A percentile compares a stretch with the other conserved stretches of the same genome.
These are phyloP conservation scores for Fusarium graminum DNA, from an alignment of 2,329 filamentous ascomycete genomes.

Conservation along the genomic window DNA sequence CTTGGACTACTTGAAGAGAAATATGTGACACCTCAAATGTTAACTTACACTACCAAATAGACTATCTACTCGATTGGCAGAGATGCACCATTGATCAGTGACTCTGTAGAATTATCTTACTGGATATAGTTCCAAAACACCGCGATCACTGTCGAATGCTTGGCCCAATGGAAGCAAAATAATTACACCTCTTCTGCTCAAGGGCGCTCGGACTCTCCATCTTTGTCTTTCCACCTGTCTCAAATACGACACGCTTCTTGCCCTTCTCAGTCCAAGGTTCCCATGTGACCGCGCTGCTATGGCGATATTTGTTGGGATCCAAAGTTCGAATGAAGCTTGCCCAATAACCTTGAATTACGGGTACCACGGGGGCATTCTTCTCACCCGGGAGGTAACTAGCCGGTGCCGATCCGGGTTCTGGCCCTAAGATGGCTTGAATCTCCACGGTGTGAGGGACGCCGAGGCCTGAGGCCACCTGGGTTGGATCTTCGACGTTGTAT, in stretches of 20 bases:
- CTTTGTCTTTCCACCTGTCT: constrained; percentile 54
- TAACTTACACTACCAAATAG: too few species aligned
- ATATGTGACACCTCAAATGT: too few species aligned
- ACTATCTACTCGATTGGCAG: too few species aligned
- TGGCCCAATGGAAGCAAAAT: constrained; percentile 35
- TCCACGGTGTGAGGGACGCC: constrained; percentile 79
- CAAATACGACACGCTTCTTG: constrained; percentile 56
- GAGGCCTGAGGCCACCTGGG: constrained; percentile 63
- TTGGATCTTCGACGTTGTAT: constrained; percentile 74
- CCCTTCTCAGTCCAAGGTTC: constrained; percentile 52
- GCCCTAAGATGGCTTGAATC: constrained; percentile 75
- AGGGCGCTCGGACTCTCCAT: constrained; percentile 55
- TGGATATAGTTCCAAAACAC: neutral
- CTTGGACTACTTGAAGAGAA: too few species aligned
- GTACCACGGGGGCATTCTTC: constrained; percentile 69
- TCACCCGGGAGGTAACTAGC: constrained; percentile 65
- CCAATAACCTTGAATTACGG: constrained; percentile 78
- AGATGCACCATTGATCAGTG: too few species aligned
- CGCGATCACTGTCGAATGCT: constrained; percentile 32
- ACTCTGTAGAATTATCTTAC: neutral
- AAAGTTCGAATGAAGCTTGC: constrained; percentile 76
- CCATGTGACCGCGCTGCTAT: constrained; percentile 56
- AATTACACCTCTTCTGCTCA: constrained; percentile 47
- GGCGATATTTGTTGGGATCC: constrained; percentile 70
- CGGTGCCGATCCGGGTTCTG: constrained; percentile 65